Evolutionary conservation across 495 filamentous ascomycete species (phyloP), one percentile per base, ranked within the genome.

Genomic region (Lophiotrema nucula): DNA sequence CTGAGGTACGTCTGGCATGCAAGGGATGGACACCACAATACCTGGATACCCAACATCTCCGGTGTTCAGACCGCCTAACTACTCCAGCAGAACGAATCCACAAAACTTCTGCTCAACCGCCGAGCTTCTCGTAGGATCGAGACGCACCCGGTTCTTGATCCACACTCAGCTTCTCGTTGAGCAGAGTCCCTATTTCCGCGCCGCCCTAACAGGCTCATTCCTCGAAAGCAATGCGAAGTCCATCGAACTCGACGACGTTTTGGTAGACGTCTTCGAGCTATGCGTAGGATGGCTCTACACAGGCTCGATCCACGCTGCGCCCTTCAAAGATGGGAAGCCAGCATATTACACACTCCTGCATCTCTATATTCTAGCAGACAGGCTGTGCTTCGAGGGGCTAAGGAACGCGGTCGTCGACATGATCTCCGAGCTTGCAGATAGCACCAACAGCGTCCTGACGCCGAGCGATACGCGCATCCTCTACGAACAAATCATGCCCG

Each of bases 241-340:
- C 37, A 63, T 78, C 59, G 55, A 45, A 11, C 68, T 80, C 11
- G 71, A 72, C 56, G 74, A 72, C 38, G 67, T 73, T 47, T 57
- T 56, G 27, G 48, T 67, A 11, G 64, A 68, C 18, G 68, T 69
- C 62, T 78, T 79, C 57, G 72, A 73, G 43, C 74, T 71, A 67
- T 73, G 75, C 58, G 64, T 74, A 5, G 58, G 70, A 31, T 80
- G 77, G 77, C 69, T 77, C 4, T 80, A 80, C 70, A 74, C 73
- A 3, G 51, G 53, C 35, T 49, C 47, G 21, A 64, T 75, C 23
- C 12, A 21, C 11, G 52, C 52, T 1, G 21, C 47, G 2, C 57
- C 53, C 35, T 61, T 59, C 61, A 68, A 72, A 57, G 61, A 67
- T 21, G 67, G 67, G 19, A 70, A 68, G 49, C 72, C 73, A 3